Conservation (phyloP, 495 filamentous ascomycete species). For the Usnea hakonensis region DNA sequence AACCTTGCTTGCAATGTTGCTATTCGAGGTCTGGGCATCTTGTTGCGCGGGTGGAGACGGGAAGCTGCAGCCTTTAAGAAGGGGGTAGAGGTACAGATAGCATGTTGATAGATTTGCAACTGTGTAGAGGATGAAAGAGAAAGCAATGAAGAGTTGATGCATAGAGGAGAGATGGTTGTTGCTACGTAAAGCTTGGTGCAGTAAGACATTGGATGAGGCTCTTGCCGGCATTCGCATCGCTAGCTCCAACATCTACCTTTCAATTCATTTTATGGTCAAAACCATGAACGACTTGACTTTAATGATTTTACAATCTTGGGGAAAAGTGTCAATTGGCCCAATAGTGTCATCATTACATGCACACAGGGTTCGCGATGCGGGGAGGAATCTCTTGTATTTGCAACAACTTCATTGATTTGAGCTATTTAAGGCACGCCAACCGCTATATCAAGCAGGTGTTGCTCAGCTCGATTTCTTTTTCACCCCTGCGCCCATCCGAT, state of each 20-base stretch:
- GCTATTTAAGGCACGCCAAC: neutral
- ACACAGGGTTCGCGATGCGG: neutral
- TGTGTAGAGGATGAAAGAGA: conserved; percentile 4
- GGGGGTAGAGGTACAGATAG: conserved; percentile 84
- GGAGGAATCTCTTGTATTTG: neutral
- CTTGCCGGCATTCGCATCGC: neutral
- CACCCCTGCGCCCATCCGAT: conserved; percentile 14
- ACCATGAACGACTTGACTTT: neutral
- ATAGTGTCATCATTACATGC: neutral
- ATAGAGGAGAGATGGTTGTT: conserved; percentile 2
- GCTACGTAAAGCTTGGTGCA: neutral
- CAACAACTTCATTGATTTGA: neutral
- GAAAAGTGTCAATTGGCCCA: no score
- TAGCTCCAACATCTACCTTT: neutral
- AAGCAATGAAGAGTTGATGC: conserved; percentile 1
- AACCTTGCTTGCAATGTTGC: conserved; percentile 23
- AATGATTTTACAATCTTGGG: no score
- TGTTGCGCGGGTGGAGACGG: conserved; percentile 33
- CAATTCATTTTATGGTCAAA: neutral
- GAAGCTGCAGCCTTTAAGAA: conserved; percentile 76
- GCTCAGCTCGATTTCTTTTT: neutral
- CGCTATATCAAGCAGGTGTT: neutral
- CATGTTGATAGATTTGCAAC: conserved; percentile 48
- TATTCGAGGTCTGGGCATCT: conserved; percentile 6
- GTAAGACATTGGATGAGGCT: neutral